Base-by-base conservation (phyloP, 805 yeast genomes). In the Isabelozyma pseudorhagii region DNA sequence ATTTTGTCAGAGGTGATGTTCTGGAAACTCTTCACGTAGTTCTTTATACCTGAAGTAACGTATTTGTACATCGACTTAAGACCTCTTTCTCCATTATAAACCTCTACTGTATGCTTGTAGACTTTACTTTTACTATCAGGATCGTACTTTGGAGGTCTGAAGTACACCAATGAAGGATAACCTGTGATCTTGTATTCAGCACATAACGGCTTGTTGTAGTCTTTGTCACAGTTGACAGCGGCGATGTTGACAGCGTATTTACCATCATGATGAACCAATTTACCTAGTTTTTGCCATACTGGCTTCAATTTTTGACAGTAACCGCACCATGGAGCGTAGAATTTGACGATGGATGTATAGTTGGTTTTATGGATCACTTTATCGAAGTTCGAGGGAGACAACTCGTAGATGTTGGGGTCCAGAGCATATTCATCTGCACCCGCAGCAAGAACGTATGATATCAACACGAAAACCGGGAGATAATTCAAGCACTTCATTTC, bases 301-400 rank as follows among this genome's bases (percentile, higher is more conserved):
- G 87, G 84, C 50, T 83, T 80, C 46, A 93, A 71, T 50, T 82
- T 78, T 59, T 84, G 79, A 69, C 99, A 93, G 67, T 93, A 90
- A 5, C 97, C 97, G 73, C 99, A 93, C 98, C 98, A 92, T 38
- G 97, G 97, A 4, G 98, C 97, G 67, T 87, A 92, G 67, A 92
- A 92, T 71, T 91, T 91, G 18, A 90, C 91, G 15, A 91, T 69
- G 1, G 96, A 69, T 1, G 96, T 87, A 59, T 89, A 87, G 62
- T 90, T 90, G 2, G 96, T 76, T 18, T 74, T 66, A 41, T 82
- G 74, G 3, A 92, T 82, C 45, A 84, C 86, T 49, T 80, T 78
- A 52, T 85, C 82, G 61, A 91, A 91, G 47, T 74, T 84, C 13
- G 72, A 56, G 2, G 83, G 69, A 18, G 78, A 75, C 40, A 87